Conservation (phyloP, 2,329 filamentous ascomycete species). For the Acrocalymma vagum region DNA sequence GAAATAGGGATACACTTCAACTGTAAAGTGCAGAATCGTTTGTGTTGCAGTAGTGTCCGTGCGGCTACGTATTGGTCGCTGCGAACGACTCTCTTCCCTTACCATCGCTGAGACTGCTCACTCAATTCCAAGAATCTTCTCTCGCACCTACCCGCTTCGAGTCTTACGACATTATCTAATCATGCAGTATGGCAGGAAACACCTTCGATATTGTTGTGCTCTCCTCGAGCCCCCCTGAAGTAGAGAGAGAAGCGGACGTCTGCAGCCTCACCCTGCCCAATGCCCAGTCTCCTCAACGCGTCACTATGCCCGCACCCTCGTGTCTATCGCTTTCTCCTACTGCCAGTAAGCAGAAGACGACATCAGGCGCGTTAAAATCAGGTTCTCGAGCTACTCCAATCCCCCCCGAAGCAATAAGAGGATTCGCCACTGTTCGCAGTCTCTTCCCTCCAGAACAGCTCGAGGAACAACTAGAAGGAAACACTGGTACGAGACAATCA, state of each 20-base stretch:
- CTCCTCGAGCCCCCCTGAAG: conserved; percentile 43
- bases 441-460: conserved; percentile 41
- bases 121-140: too few species aligned
- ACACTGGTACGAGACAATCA: conserved; percentile 8
- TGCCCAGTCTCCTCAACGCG: conserved; percentile 35
- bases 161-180: too few species aligned
- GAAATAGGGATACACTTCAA: too few species aligned
- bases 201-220: conserved; percentile 37
- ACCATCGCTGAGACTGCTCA: too few species aligned
- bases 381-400: conserved; percentile 35
- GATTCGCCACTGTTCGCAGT: conserved; percentile 45
- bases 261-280: conserved; percentile 22
- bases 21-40: too few species aligned
- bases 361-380: conserved; percentile 33
- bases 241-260: conserved; percentile 18
- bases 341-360: conserved; percentile 20
- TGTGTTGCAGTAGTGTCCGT: too few species aligned
- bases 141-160: too few species aligned
- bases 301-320: conserved; percentile 33
- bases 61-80: too few species aligned
- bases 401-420: conserved; percentile 32
- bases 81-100: too few species aligned
- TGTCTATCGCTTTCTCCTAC: conserved; percentile 32
- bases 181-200: conserved; percentile 33
- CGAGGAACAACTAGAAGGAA: conserved; percentile 23